Conservation (phyloP, 371 early-diverging fungal genomes). For the Mucor racemosus region DNA sequence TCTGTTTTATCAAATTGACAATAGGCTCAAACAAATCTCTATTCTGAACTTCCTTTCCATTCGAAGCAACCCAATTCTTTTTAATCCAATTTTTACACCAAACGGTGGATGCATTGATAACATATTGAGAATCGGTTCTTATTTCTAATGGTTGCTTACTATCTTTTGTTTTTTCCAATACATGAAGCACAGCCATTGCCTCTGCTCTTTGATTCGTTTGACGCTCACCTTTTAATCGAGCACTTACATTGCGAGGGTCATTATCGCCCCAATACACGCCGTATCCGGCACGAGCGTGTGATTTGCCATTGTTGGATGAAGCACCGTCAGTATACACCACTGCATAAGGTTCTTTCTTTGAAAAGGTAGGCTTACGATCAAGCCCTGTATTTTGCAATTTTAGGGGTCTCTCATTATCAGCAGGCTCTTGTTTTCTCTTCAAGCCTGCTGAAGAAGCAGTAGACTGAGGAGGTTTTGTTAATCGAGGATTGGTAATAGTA, state of each 20-base stretch:
- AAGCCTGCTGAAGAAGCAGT: not conserved
- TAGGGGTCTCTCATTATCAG: not conserved
- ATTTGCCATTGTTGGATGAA: conserved; percentile 68
- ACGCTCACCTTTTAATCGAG: conserved; percentile 56
- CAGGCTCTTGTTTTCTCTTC: not conserved
- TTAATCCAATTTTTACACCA: conserved; percentile 78
- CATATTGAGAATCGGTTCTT: conserved; percentile 77
- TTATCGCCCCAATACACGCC: conserved; percentile 84
- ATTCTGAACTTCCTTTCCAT: conserved; percentile 67
- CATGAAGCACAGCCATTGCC: conserved; percentile 72
- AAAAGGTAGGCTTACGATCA: not conserved
- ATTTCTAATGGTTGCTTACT: conserved; percentile 49
- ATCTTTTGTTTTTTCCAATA: conserved; percentile 58
- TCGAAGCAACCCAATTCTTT: conserved; percentile 62
- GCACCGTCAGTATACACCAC: conserved; percentile 85
- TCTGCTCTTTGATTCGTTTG: conserved; percentile 93
- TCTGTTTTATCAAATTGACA: conserved; percentile 38
- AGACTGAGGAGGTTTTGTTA: not conserved
- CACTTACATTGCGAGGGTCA: conserved; percentile 79
- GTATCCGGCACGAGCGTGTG: conserved; percentile 71
- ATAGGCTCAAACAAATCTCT: conserved; percentile 72
- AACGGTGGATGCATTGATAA: conserved; percentile 60
- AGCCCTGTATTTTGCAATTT: not conserved
- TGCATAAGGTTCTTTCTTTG: not conserved
- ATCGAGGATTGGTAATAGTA: not conserved